phyloP scores from a whole-genome alignment of 208 protist species.

The Spongospora subterranea region DNA sequence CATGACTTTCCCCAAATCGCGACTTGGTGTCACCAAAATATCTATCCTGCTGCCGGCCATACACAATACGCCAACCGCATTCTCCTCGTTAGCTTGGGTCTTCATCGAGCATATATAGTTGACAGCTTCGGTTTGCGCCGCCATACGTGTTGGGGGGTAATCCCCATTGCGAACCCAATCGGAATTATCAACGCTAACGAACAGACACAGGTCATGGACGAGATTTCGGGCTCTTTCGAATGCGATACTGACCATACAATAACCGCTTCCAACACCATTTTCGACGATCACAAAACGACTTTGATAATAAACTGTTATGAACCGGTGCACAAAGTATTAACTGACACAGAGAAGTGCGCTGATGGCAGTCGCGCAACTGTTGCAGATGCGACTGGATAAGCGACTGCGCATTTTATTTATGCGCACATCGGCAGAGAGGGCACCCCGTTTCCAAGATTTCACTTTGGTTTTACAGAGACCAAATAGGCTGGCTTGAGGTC shows the following conservation, averaged over 20 bases:
- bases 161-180: slow-evolving; percentile 99
- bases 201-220: not conserved
- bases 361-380: too few relatives aligned
- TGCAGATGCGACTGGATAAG: too few relatives aligned
- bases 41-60: slow-evolving; percentile 81
- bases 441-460: too few relatives aligned
- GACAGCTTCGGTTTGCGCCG: slow-evolving; percentile 92
- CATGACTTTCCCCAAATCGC: slow-evolving; percentile 90
- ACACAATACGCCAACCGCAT: slow-evolving; percentile 91
- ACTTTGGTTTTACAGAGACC: too few relatives aligned
- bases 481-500: too few relatives aligned
- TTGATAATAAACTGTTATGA: too few relatives aligned
- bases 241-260: slow-evolving; percentile 48
- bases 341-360: too few relatives aligned
- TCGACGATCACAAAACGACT: too few relatives aligned
- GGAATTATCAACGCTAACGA: slow-evolving; percentile 64
- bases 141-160: slow-evolving; percentile 91
- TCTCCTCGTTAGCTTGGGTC: slow-evolving; percentile 93
- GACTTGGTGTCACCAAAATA: slow-evolving; percentile 90
- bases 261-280: slow-evolving; percentile 60
- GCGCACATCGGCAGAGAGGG: too few relatives aligned
- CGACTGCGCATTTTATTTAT: too few relatives aligned
- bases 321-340: too few relatives aligned
- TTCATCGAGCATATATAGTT: slow-evolving; percentile 88
- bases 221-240: not conserved